Conservation (phyloP, 768 basidiomycete genomes). For the Naganishia kalamii region DNA sequence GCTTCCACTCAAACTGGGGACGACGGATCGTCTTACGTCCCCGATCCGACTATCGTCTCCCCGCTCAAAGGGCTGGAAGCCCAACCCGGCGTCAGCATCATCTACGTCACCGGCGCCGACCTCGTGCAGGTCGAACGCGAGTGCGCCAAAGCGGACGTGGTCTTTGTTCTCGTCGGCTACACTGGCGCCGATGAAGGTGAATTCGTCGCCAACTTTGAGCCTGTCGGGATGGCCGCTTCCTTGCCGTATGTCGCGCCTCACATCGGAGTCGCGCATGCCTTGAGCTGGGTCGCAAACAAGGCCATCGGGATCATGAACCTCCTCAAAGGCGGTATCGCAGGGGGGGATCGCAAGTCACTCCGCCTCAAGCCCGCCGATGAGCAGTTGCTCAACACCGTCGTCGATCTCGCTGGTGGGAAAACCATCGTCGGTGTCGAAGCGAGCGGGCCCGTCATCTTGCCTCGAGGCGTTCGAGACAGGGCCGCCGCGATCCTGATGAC, state of each 20-base stretch:
- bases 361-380: neutral
- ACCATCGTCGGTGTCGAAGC: conserved; percentile 3
- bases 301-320: neutral
- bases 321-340: neutral
- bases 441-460: conserved; percentile 2
- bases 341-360: neutral
- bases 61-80: conserved; percentile 4
- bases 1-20: neutral
- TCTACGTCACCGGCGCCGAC: neutral
- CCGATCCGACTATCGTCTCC: neutral
- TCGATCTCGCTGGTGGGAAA: neutral
- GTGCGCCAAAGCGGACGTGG: neutral
- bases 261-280: neutral
- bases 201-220: conserved; percentile 11
- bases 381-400: neutral
- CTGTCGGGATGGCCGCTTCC: neutral
- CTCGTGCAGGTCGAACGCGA: neutral
- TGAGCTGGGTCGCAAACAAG: neutral
- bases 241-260: neutral
- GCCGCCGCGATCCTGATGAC: conserved; percentile 3
- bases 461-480: neutral
- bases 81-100: neutral
- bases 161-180: conserved; percentile 8
- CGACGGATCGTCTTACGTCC: neutral
- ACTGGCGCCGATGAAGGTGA: conserved; percentile 8